Evolutionary conservation across 2,329 filamentous ascomycete genomes (phyloP).

Genomic region (Didymella arachidicola): DNA sequence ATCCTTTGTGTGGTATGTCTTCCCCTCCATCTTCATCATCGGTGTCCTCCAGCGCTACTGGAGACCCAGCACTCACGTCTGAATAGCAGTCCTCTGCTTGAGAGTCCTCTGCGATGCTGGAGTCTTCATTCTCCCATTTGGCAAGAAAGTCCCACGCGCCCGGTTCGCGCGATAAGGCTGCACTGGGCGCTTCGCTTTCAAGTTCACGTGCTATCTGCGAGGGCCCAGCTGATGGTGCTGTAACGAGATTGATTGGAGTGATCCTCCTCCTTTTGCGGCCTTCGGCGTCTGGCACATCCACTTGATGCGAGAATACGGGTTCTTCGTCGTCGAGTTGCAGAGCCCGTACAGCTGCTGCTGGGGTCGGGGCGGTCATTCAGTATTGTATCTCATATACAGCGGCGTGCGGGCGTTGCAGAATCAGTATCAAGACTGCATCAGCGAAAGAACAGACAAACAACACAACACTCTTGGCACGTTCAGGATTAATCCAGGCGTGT

Average conservation of each 20-base stretch:
- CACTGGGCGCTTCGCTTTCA: background rate
- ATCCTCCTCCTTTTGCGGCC: conserved; percentile 12
- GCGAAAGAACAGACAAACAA: background rate
- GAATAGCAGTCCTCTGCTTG: conserved; percentile 21
- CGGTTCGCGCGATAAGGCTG: background rate
- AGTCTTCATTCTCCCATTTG: conserved; percentile 6
- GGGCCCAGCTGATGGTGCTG: background rate
- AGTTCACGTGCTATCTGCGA: background rate
- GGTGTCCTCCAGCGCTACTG: conserved; percentile 6
- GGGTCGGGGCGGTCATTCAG: background rate
- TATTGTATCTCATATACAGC: no score
- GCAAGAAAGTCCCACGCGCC: conserved; percentile 5
- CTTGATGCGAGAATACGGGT: background rate
- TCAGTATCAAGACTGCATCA: background rate
- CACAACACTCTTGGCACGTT: background rate
- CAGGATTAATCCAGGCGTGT: background rate
- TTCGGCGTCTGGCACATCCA: background rate
- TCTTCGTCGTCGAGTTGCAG: background rate
- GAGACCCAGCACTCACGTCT: conserved; percentile 18
- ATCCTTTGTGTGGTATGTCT: background rate
- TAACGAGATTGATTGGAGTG: background rate
- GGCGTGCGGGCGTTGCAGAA: no score
- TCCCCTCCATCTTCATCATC: background rate
- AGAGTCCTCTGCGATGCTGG: conserved; percentile 7
- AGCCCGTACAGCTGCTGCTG: background rate